Percentiles rank a stretch among this genome's conserved stretches.
Conservation (phyloP, 2,329 filamentous ascomycete species). For the Colletotrichum cuscutae region DNA sequence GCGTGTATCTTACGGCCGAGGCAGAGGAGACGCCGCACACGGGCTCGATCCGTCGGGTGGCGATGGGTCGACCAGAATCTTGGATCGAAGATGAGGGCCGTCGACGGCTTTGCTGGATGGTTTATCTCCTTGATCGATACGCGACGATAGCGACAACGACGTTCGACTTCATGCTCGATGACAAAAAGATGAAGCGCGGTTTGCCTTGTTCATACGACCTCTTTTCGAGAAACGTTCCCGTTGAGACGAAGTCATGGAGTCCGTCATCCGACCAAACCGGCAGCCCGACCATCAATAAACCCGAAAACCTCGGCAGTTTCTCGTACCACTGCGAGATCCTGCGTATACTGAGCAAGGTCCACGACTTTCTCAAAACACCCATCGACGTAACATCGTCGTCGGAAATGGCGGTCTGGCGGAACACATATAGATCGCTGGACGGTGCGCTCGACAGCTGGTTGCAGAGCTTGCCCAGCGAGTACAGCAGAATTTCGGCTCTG, state of each 20-base stretch:
- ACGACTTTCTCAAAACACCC: conserved; percentile 53
- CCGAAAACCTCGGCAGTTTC: conserved; percentile 56
- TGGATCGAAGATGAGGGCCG: conserved; percentile 58
- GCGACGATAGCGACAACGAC: conserved; percentile 53
- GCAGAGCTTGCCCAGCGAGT: conserved; percentile 54
- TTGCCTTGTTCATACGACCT: conserved; percentile 56
- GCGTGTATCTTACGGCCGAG: conserved; percentile 48
- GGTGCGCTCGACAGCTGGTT: conserved; percentile 52
- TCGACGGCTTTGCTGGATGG: conserved; percentile 55
- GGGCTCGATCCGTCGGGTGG: conserved; percentile 48
- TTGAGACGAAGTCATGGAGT: conserved; percentile 50
- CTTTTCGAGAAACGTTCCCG: conserved; percentile 55
- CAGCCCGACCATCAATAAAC: conserved; percentile 43
- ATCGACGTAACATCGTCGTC: conserved; percentile 50
- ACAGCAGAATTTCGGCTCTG: conserved; percentile 55
- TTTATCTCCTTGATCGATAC: conserved; percentile 56
- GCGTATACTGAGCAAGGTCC: conserved; percentile 53
- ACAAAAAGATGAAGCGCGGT: conserved; percentile 50
- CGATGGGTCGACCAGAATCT: conserved; percentile 48
- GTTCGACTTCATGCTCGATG: conserved; percentile 54
- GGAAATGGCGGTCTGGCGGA: conserved; percentile 53
- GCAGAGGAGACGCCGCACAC: conserved; percentile 45
- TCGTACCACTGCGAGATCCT: conserved; percentile 58
- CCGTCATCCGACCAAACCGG: conserved; percentile 40
- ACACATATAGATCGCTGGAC: conserved; percentile 52